Evolutionary conservation across 192 early-diverging fungal genomes (phyloP), one percentile per base, ranked within the genome.

Genomic region (Haplosporangium gracile): DNA sequence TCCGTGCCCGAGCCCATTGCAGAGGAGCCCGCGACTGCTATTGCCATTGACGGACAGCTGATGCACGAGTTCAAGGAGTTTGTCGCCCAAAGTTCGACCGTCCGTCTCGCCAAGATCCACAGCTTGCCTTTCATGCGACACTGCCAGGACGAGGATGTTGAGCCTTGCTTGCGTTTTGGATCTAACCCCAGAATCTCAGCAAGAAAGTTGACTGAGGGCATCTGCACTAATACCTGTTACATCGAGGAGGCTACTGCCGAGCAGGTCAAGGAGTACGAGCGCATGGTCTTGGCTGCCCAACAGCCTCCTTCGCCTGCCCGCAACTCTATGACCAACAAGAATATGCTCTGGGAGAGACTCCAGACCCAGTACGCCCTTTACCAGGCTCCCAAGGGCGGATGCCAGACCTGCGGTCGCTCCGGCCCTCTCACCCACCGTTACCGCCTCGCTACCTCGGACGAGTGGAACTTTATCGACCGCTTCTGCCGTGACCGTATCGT

Each of bases 401-500:
- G 92, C 78, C 91, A 92, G 76, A 90, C 90, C 20, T 93, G 92
- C 68, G 92, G 92, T 69, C 78, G 88, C 3, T 70, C 81, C 1
- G 91, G 90, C 18, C 80, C 89, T 1, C 57, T 93, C 26, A 88
- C 93, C 4, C 95, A 93, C 75, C 92, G 93, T 60, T 96, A 95
- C 83, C 92, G 95, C 24, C 92, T 96, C 75, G 93, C 93, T 1
- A 89, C 90, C 63, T 91, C 90, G 73, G 93, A 93, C 57, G 95
- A 96, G 55, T 96, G 96, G 96, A 91, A 93, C 63, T 93, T 93
- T 57, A 92, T 96, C 55, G 96, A 96, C 82, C 92, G 92, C 16
- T 93, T 94, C 81, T 99, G 98, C 88, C 97, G 97, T 47, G 98
- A 99, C 90, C 90, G 98, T 24, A 82, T 99, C n/a, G 96, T 98